Percentiles rank a stretch among this genome's conserved stretches.
These are phyloP conservation scores for Pichia californica DNA, from an alignment of 805 yeast genomes.

Conservation along the genomic window DNA sequence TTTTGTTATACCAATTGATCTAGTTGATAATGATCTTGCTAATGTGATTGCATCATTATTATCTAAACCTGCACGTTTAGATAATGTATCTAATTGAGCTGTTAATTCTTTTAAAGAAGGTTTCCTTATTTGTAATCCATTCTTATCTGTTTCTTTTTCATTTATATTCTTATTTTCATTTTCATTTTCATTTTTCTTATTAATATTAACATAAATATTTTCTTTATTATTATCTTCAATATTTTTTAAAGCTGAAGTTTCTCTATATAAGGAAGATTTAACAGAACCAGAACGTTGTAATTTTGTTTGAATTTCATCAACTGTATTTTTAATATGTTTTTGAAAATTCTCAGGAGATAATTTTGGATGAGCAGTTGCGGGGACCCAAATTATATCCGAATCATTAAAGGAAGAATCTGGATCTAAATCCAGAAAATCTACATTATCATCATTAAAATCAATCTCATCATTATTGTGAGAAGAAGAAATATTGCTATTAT, in stretches of 20 bases:
- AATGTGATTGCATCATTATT: conserved; percentile 77
- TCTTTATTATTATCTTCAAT: neutral
- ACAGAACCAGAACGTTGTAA: conserved; percentile 24
- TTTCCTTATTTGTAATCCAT: conserved; percentile 17
- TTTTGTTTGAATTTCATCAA: conserved; percentile 40
- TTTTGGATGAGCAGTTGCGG: conserved; percentile 90
- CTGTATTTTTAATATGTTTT: conserved; percentile 56
- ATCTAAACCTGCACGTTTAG: conserved; percentile 71
- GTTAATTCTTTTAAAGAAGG: conserved; percentile 71
- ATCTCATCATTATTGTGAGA: conserved; percentile 16
- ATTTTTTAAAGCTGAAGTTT: conserved; percentile 8
- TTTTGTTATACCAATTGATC: conserved; percentile 54
- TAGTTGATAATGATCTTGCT: conserved; percentile 71
- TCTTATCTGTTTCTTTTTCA: conserved; percentile 5
- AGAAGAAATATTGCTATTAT: neutral
- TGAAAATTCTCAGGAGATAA: conserved; percentile 86
- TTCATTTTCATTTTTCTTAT: conserved; percentile 1
- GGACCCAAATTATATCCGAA: conserved; percentile 71
- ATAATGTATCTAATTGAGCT: conserved; percentile 64
- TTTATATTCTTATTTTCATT: neutral
- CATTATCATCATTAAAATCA: conserved; percentile 18
- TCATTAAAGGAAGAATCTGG: conserved; percentile 11
- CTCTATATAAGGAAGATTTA: conserved; percentile 22
- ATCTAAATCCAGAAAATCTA: conserved; percentile 12
- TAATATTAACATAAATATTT: neutral